Conservation (phyloP, 352 stramenopile genomes). For the Pythium diclinum region DNA sequence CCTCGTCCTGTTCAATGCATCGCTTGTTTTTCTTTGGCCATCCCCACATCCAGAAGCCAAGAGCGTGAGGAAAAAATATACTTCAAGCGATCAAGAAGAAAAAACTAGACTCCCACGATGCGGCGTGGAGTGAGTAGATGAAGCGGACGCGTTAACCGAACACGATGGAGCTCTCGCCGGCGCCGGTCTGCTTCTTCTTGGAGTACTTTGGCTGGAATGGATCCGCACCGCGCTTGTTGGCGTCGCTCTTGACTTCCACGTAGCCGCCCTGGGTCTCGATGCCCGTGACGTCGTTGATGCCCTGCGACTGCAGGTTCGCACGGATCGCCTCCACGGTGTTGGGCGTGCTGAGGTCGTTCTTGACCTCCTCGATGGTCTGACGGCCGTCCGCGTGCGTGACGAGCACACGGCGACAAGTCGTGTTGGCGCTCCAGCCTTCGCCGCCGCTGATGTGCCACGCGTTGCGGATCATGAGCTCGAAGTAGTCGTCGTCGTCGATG, state of each 20-base stretch:
- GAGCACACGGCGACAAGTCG: constrained; percentile 83
- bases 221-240: constrained; percentile 45
- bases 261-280: constrained; percentile 43
- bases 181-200: constrained; percentile 80
- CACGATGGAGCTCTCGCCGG: constrained; percentile 76
- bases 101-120: too few relatives aligned
- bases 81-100: constrained; percentile 2
- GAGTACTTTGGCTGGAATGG: constrained; percentile 49
- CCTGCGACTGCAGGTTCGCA: constrained; percentile 69
- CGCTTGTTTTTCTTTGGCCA: background rate
- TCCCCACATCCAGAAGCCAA: background rate
- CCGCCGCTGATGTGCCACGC: constrained; percentile 85
- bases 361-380: constrained; percentile 83
- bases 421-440: constrained; percentile 80
- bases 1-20: background rate
- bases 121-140: too few relatives aligned
- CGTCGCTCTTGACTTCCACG: constrained; percentile 46
- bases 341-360: constrained; percentile 72
- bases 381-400: constrained; percentile 80
- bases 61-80: background rate
- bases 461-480: constrained; percentile 92
- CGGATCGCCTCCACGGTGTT: constrained; percentile 76
- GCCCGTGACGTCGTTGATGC: constrained; percentile 47
- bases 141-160: constrained; percentile 48
- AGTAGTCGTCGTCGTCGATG: constrained; percentile 92